Base-by-base conservation (phyloP, 108 stramenopile species). In the Hondaea fermentalgiana region DNA sequence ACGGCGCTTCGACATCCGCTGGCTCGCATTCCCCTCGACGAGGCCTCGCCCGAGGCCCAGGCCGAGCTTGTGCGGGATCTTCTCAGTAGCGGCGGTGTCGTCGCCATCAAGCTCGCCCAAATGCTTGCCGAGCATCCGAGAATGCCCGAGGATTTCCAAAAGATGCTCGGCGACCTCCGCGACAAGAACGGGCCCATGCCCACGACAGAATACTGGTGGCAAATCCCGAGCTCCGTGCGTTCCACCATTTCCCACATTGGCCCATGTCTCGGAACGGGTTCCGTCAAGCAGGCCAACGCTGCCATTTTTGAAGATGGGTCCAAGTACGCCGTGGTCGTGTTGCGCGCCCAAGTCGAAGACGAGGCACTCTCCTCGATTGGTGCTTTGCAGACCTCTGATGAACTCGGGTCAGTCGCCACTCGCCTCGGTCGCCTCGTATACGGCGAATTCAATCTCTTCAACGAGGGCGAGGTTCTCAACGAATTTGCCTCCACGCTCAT, bases 111-210 rank as follows among this genome's bases (percentile, higher is more conserved):
- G 76, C 76, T 83, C 17, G 76, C 76, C n/a, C 76, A 83, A 35
- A 83, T 83, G 76, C 76, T 83, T 53, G 76, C 76, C 25, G 76
- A 83, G 76, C 76, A 83, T 45, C 76, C 76, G 17, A 43, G 76
- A 14, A 83, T 83, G 45, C 76, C 76, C n/a, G 51, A 47, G 4
- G 76, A 83, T 53, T 83, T 53, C 49, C 49, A 53, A 23, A 83
- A 4, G 3, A 83, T 83, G 76, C 76, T 83, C 4, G 76, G 76
- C 51, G 45, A 47, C 51, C 51, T 83, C 23, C 76, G 76, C 51
- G 76, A 83, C 51, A 53, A 83, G 76, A 83, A 83, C 4, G 76
- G 28, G 10, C 76, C 76, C 49, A 83, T 83, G 76, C 76, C 76
- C n/a, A 28, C 51, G 10, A 83, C 76, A 12, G 49, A 83, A 0